Evolutionary conservation across 306 rosid genomes (phyloP).

Genomic region (Trifolium pratense): DNA sequence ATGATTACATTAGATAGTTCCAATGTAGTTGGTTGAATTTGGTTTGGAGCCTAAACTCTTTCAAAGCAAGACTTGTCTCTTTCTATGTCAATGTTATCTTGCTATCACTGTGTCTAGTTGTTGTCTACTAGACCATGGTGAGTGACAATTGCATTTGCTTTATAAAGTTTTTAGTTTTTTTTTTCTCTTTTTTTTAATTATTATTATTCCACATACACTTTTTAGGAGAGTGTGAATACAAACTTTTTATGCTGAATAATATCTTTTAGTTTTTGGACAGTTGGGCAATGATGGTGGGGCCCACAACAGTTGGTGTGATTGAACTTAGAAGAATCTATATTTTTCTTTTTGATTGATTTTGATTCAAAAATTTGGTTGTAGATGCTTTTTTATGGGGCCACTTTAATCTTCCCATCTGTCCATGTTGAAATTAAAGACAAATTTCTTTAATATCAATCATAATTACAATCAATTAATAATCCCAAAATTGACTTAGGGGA

Average conservation of each 20-base stretch:
- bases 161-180: constrained; percentile 45
- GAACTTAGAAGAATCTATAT: constrained; percentile 40
- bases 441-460: constrained; percentile 27
- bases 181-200: background rate
- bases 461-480: constrained; percentile 33
- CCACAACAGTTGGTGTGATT: constrained; percentile 58
- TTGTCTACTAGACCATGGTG: constrained; percentile 36
- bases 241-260: constrained; percentile 35
- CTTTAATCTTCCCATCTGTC: constrained; percentile 39
- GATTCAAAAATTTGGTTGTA: constrained; percentile 51
- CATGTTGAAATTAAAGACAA: constrained; percentile 37
- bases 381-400: constrained; percentile 47
- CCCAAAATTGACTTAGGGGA: background rate
- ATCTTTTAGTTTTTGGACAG: constrained; percentile 48
- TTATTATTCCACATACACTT: constrained; percentile 17
- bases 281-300: constrained; percentile 66
- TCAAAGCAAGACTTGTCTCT: constrained; percentile 42
- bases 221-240: constrained; percentile 48
- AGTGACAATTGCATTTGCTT: constrained; percentile 52
- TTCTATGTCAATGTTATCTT: constrained; percentile 40
- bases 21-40: constrained; percentile 32
- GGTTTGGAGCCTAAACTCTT: constrained; percentile 43
- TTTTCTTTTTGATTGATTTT: constrained; percentile 46
- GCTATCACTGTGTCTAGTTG: constrained; percentile 7
- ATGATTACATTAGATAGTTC: constrained; percentile 23